Conservation (phyloP, 2,329 filamentous ascomycete genomes). For the Grosmannia huntii region DNA sequence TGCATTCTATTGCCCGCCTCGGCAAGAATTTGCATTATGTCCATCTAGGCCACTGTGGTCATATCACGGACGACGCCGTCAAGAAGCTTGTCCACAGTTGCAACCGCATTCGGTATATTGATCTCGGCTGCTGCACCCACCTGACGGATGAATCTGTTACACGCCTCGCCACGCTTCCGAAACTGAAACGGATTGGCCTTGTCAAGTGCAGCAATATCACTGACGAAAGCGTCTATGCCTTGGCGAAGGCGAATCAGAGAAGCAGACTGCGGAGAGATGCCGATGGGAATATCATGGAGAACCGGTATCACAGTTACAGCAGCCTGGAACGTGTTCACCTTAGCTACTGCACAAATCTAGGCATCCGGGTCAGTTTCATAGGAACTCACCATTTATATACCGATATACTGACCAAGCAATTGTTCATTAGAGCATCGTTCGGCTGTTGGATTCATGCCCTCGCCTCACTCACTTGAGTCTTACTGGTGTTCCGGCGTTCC, state of each 20-base stretch:
- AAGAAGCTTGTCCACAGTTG: constrained; percentile 72
- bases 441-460: constrained; percentile 78
- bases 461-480: constrained; percentile 88
- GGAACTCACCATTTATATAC: not conserved
- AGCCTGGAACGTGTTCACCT: constrained; percentile 89
- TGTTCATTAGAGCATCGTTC: constrained; percentile 63
- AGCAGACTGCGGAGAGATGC: constrained; percentile 35
- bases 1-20: constrained; percentile 74
- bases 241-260: constrained; percentile 58
- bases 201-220: constrained; percentile 91
- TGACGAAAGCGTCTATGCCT: constrained; percentile 72
- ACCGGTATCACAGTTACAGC: constrained; percentile 41
- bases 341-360: constrained; percentile 83
- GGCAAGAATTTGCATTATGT: constrained; percentile 97
- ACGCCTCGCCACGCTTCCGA: constrained; percentile 74
- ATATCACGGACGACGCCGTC: constrained; percentile 83
- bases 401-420: constrained; percentile 14
- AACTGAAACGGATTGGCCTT: constrained; percentile 84
- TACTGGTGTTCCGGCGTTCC: constrained; percentile 84
- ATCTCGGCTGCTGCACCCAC: constrained; percentile 85
- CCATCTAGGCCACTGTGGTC: constrained; percentile 83
- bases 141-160: constrained; percentile 80
- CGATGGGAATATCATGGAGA: constrained; percentile 32
- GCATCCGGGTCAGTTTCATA: constrained; percentile 53
- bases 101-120: constrained; percentile 93